These are phyloP conservation scores for Tolypocladium endophyticum DNA, from an alignment of 2,329 filamentous ascomycete genomes.

Conservation along the genomic window DNA sequence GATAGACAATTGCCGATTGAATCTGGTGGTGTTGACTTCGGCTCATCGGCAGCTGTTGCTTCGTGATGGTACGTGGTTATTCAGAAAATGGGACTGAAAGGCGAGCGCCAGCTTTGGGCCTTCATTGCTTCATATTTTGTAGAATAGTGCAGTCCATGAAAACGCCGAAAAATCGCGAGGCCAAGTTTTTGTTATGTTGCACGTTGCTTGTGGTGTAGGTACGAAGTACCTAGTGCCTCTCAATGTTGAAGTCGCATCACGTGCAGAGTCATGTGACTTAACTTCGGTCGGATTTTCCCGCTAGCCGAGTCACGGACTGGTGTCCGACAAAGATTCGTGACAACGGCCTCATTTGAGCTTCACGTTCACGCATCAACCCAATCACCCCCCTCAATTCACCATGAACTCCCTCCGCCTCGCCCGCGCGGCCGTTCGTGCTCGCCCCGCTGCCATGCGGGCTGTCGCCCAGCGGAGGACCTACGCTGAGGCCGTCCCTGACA, in stretches of 20 bases:
- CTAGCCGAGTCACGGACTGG: slow-evolving; percentile 28
- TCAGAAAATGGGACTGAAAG: not conserved
- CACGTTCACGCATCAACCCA: slow-evolving; percentile 34
- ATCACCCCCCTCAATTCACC: slow-evolving; percentile 41
- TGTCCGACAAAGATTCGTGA: slow-evolving; percentile 37
- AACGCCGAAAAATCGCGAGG: not conserved
- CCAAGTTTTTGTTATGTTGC: not conserved
- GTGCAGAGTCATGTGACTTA: slow-evolving; percentile 20
- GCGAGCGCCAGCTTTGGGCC: not conserved
- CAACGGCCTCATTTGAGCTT: slow-evolving; percentile 30
- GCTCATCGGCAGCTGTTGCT: not conserved
- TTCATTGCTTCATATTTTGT: too few species aligned
- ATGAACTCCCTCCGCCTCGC: slow-evolving; percentile 96
- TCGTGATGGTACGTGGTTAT: not conserved
- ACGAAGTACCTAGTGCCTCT: not conserved
- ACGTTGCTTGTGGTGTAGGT: not conserved
- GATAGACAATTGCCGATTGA: not conserved
- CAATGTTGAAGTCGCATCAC: slow-evolving; percentile 9
- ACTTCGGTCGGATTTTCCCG: slow-evolving; percentile 25
- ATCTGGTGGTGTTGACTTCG: not conserved
- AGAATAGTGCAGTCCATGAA: not conserved
- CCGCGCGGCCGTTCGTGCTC: slow-evolving; percentile 77
- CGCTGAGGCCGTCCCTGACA: slow-evolving; percentile 77
- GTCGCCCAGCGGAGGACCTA: slow-evolving; percentile 82
- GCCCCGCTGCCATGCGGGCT: slow-evolving; percentile 64